These are phyloP conservation scores for Ceratopteris richardii DNA, from an alignment of 75 land plant species.

Conservation along the genomic window DNA sequence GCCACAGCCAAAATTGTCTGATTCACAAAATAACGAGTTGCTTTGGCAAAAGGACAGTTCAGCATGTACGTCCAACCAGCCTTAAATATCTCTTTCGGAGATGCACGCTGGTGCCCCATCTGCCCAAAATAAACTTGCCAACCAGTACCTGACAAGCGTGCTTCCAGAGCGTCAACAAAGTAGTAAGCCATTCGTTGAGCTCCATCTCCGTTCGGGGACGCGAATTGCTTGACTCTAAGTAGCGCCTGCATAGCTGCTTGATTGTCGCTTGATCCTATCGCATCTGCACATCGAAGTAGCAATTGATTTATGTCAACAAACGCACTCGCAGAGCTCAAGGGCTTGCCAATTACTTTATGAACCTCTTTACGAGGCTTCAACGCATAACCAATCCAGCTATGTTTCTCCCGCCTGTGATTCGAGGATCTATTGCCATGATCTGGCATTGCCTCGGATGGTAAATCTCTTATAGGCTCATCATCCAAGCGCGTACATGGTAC, in stretches of 20 bases:
- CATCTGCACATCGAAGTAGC: slow-evolving; percentile 54
- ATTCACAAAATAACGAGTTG: slow-evolving; percentile 44
- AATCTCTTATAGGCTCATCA: no score
- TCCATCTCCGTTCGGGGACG: slow-evolving; percentile 51
- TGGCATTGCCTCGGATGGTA: no score
- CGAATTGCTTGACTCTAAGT: slow-evolving; percentile 50
- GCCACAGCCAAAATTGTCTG: slow-evolving; percentile 39
- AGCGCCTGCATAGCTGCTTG: slow-evolving; percentile 38
- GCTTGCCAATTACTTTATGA: slow-evolving; percentile 15
- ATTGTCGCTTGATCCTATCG: slow-evolving; percentile 46
- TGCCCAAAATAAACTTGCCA: slow-evolving; percentile 37
- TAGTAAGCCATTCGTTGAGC: slow-evolving; percentile 51
- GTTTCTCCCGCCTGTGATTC: not conserved
- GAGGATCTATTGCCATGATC: not conserved
- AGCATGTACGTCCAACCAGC: slow-evolving; percentile 42
- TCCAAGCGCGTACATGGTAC: no score
- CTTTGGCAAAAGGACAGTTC: slow-evolving; percentile 42
- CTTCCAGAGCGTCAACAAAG: slow-evolving; percentile 63
- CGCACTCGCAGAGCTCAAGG: slow-evolving; percentile 6
- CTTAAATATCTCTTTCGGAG: slow-evolving; percentile 57
- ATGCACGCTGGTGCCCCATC: slow-evolving; percentile 8
- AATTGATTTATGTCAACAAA: slow-evolving; percentile 40
- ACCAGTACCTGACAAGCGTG: slow-evolving; percentile 68
- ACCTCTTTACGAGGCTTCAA: not conserved
- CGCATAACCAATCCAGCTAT: not conserved